phyloP scores from a whole-genome alignment of 176 grass and related monocot species.

The Juncus inflexus region DNA sequence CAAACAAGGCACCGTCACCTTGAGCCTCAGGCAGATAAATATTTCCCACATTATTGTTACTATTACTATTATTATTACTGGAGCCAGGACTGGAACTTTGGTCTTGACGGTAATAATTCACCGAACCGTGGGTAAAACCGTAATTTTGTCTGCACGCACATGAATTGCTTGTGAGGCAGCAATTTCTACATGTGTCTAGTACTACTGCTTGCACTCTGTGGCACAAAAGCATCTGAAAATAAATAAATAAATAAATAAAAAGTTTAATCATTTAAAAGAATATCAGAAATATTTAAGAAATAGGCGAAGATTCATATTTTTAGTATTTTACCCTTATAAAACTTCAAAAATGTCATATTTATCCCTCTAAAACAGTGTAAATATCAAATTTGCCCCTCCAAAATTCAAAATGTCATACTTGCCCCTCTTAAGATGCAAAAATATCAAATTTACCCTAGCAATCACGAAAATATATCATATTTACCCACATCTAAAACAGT shows the following conservation, averaged over 20 bases:
- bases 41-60: slow-evolving; percentile 37
- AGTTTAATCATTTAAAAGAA: too few relatives aligned
- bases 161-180: slow-evolving; percentile 78
- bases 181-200: slow-evolving; percentile 90
- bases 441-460: too few relatives aligned
- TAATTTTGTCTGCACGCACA: slow-evolving; percentile 96
- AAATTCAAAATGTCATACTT: too few relatives aligned
- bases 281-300: too few relatives aligned
- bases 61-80: slow-evolving; percentile 17
- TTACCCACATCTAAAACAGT: too few relatives aligned
- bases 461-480: too few relatives aligned
- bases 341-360: too few relatives aligned
- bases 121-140: slow-evolving; percentile 43
- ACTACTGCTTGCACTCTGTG: slow-evolving; percentile 79
- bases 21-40: slow-evolving; percentile 71
- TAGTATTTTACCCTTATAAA: too few relatives aligned
- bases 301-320: too few relatives aligned
- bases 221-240: slow-evolving; percentile 86
- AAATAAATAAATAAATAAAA: slow-evolving; percentile 34
- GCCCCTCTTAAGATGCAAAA: too few relatives aligned
- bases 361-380: too few relatives aligned
- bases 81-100: slow-evolving; percentile 64
- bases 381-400: too few relatives aligned
- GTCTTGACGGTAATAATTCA: slow-evolving; percentile 70
- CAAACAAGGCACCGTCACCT: slow-evolving; percentile 64